Evolutionary conservation across 2,329 filamentous ascomycete species (phyloP).

Genomic region (Nothophoma quercina): DNA sequence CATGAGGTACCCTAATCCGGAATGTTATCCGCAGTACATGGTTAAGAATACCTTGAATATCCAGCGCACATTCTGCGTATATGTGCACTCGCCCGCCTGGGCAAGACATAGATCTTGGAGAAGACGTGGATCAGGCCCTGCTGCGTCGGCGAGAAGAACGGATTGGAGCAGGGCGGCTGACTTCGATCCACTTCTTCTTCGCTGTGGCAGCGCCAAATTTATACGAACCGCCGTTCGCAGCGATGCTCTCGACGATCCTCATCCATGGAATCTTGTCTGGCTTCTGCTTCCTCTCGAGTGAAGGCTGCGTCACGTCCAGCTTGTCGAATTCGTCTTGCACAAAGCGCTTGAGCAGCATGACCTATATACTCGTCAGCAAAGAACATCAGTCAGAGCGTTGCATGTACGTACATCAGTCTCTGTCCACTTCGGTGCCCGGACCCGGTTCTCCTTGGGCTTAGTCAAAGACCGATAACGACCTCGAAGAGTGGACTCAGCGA

Average conservation of each 20-base stretch:
- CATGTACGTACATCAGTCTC: conserved; percentile 68
- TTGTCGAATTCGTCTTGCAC: conserved; percentile 34
- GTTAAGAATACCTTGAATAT: not conserved
- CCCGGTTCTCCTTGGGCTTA: conserved; percentile 67
- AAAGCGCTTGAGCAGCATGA: conserved; percentile 31
- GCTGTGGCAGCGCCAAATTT: conserved; percentile 68
- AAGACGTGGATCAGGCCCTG: not conserved
- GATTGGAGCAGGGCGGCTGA: conserved; percentile 14
- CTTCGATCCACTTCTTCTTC: conserved; percentile 67
- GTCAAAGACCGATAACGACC: conserved; percentile 72
- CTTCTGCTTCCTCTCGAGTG: conserved; percentile 23
- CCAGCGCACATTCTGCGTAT: not conserved
- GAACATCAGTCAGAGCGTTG: not conserved
- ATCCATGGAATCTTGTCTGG: conserved; percentile 64
- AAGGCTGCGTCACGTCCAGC: conserved; percentile 20
- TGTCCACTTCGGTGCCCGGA: conserved; percentile 72
- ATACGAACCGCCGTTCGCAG: conserved; percentile 62
- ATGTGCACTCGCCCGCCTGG: not conserved
- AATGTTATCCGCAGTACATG: not conserved
- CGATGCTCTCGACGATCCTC: conserved; percentile 63
- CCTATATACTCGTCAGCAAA: conserved; percentile 27
- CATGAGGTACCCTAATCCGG: not conserved
- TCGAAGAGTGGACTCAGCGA: conserved; percentile 76
- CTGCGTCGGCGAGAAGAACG: not conserved
- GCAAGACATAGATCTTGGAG: no score